Evolutionary conservation across 2,329 filamentous ascomycete species (phyloP).

Genomic region (Xylariaceae sp.): DNA sequence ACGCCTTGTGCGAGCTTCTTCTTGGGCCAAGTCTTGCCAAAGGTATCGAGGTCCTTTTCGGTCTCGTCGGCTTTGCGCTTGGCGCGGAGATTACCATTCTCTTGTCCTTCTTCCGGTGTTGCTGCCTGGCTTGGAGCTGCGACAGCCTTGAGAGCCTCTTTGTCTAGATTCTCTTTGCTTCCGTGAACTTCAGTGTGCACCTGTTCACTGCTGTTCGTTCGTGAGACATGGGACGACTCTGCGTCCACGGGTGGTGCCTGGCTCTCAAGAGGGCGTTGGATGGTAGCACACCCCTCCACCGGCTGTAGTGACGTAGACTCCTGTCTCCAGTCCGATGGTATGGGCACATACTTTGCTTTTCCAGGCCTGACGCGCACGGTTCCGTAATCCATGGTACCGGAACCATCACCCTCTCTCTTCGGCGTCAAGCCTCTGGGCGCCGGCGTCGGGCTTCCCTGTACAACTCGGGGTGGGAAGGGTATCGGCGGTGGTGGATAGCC

Average conservation of each 20-base stretch:
- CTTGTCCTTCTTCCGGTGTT: not conserved
- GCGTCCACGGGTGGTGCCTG: no score
- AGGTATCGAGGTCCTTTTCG: not conserved
- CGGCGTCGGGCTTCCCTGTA: not conserved
- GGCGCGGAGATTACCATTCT: not conserved
- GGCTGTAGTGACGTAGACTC: not conserved
- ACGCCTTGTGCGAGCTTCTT: constrained; percentile 5
- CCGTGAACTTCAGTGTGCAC: not conserved
- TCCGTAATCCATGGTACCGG: constrained; percentile 10
- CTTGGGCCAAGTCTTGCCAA: constrained; percentile 3
- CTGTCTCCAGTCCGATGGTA: constrained; percentile 11
- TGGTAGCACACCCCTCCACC: not conserved
- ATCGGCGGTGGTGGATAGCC: not conserved
- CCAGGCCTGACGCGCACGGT: constrained; percentile 15
- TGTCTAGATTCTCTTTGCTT: not conserved
- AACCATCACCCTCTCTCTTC: not conserved
- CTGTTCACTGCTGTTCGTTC: not conserved
- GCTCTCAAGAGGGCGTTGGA: no score
- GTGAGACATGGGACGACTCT: no score
- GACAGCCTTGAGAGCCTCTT: not conserved
- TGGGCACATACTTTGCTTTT: constrained; percentile 9
- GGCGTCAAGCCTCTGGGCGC: not conserved
- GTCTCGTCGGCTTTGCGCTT: constrained; percentile 14
- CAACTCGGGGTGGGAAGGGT: not conserved
- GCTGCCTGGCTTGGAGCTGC: not conserved